phyloP scores from a whole-genome alignment of 805 yeast species.

The Lipomyces spencermartinsiae region DNA sequence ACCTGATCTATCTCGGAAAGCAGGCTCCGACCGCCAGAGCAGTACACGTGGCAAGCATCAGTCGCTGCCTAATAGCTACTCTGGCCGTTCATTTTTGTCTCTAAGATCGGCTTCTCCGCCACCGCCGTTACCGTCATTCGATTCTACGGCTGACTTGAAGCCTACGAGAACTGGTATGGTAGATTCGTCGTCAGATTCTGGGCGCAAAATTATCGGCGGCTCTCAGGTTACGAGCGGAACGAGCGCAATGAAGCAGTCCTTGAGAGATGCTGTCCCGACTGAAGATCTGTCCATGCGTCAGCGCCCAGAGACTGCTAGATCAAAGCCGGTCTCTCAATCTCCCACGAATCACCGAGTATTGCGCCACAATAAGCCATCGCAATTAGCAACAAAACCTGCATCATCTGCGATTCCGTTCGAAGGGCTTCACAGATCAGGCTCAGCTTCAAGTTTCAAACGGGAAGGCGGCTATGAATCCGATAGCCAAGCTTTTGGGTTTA shows the following conservation, averaged over 20 bases:
- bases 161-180: not conserved
- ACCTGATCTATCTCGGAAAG: not conserved
- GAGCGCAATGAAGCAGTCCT: slow-evolving; percentile 15
- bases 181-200: slow-evolving; percentile 23
- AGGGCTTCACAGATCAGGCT: slow-evolving; percentile 15
- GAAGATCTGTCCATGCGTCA: not conserved
- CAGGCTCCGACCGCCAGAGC: not conserved
- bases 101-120: not conserved
- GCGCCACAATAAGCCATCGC: not conserved
- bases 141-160: slow-evolving; percentile 6
- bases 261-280: slow-evolving; percentile 6
- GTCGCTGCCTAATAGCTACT: slow-evolving; percentile 6
- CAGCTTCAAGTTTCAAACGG: slow-evolving; percentile 22
- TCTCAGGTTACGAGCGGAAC: not conserved
- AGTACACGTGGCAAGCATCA: not conserved
- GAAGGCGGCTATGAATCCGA: slow-evolving; percentile 9
- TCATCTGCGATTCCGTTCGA: not conserved
- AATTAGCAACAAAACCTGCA: not conserved
- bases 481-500: slow-evolving; percentile 20
- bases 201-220: not conserved
- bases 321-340: not conserved
- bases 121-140: not conserved
- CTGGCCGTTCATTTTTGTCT: slow-evolving; percentile 1
- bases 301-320: not conserved
- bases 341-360: not conserved